phyloP scores from a whole-genome alignment of 2,329 filamentous ascomycete species.

The Fusarium dlaminii region DNA sequence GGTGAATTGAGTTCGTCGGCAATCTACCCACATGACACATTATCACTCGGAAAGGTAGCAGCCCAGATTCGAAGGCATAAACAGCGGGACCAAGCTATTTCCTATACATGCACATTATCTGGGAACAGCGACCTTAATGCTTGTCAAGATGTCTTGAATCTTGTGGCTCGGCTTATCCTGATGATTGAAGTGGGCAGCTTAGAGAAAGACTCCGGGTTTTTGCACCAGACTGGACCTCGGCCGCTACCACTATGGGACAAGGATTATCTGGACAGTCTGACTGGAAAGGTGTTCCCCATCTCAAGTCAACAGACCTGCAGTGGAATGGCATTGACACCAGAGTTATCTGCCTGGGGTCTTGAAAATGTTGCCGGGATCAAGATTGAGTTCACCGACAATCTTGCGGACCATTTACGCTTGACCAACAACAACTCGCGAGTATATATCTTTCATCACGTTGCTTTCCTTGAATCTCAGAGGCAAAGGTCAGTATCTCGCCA shows the following conservation, averaged over 20 bases:
- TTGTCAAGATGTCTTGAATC: not conserved
- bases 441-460: accelerated
- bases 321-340: accelerated
- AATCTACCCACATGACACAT: accelerated
- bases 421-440: accelerated
- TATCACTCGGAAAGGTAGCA: accelerated
- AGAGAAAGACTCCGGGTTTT: not conserved
- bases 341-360: accelerated
- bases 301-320: accelerated
- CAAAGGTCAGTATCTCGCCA: accelerated
- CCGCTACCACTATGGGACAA: accelerated
- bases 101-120: accelerated
- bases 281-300: accelerated
- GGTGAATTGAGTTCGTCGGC: not conserved
- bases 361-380: not conserved
- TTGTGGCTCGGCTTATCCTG: accelerated
- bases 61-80: accelerated
- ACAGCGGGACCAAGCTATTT: accelerated
- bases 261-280: accelerated
- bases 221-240: accelerated
- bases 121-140: accelerated
- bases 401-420: accelerated
- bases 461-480: accelerated
- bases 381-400: not conserved
- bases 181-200: not conserved